Conservation (phyloP, 208 protist species). For the Porcisia deanei region DNA sequence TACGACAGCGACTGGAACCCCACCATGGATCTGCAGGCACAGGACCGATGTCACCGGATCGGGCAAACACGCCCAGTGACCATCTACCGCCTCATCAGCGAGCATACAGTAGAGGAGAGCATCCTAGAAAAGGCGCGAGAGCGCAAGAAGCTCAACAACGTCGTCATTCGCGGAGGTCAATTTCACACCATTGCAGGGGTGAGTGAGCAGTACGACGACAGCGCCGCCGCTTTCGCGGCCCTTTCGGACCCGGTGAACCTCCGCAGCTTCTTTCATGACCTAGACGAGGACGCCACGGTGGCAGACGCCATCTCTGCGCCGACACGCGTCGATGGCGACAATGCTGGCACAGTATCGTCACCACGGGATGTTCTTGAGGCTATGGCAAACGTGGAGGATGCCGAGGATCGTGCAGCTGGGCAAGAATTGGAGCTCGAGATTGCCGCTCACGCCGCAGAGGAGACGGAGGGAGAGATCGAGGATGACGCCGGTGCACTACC, state of each 20-base stretch:
- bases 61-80: constrained; percentile 97
- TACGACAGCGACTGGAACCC: constrained; percentile 99
- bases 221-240: constrained; percentile 63
- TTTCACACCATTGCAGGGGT: constrained; percentile 87
- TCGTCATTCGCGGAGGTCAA: constrained; percentile 95
- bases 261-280: constrained; percentile 87
- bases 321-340: background rate
- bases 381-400: constrained; percentile 78
- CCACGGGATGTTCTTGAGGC: constrained; percentile 48
- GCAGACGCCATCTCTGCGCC: background rate
- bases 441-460: constrained; percentile 47
- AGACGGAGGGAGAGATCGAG: constrained; percentile 39
- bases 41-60: constrained; percentile 98
- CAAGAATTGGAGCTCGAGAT: constrained; percentile 66
- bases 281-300: constrained; percentile 83
- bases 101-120: constrained; percentile 96
- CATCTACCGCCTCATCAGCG: constrained; percentile 96
- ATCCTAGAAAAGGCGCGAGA: constrained; percentile 95
- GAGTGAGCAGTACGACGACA: constrained; percentile 54
- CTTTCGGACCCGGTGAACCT: constrained; percentile 74
- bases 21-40: constrained; percentile 97
- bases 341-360: background rate
- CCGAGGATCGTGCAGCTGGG: constrained; percentile 71
- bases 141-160: constrained; percentile 93
- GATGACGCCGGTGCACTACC: constrained; percentile 21